These are phyloP conservation scores for Cucumis cinereus DNA, from an alignment of 306 rosid species.

Conservation along the genomic window DNA sequence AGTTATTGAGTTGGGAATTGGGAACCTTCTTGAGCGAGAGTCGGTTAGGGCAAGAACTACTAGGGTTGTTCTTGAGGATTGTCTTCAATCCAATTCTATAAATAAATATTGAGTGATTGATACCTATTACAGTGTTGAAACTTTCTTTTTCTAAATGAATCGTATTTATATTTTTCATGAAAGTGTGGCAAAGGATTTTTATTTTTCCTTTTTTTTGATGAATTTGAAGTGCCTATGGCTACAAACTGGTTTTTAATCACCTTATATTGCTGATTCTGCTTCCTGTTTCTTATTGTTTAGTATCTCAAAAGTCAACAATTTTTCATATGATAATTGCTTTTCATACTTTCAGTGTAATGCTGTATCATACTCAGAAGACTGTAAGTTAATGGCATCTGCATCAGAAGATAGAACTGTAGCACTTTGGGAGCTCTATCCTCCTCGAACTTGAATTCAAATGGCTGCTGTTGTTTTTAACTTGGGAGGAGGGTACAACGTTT, in stretches of 20 bases:
- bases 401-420: slow-evolving; percentile 83
- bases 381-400: slow-evolving; percentile 80
- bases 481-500: not conserved
- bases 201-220: not conserved
- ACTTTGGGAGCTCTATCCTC: slow-evolving; percentile 89
- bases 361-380: slow-evolving; percentile 53
- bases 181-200: not conserved
- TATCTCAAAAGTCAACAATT: not conserved
- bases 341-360: slow-evolving; percentile 57
- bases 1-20: no score
- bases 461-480: not conserved
- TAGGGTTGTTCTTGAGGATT: no score
- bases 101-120: no score
- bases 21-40: no score
- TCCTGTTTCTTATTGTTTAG: not conserved
- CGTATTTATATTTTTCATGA: not conserved
- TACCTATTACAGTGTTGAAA: no score
- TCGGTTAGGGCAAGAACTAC: no score
- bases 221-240: not conserved
- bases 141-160: no score
- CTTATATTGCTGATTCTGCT: not conserved
- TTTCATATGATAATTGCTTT: not conserved
- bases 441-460: slow-evolving; percentile 28
- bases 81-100: no score
- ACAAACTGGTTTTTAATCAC: not conserved